phyloP scores from a whole-genome alignment of 2,329 filamentous ascomycete species.

The Paramyrothecium sp. region DNA sequence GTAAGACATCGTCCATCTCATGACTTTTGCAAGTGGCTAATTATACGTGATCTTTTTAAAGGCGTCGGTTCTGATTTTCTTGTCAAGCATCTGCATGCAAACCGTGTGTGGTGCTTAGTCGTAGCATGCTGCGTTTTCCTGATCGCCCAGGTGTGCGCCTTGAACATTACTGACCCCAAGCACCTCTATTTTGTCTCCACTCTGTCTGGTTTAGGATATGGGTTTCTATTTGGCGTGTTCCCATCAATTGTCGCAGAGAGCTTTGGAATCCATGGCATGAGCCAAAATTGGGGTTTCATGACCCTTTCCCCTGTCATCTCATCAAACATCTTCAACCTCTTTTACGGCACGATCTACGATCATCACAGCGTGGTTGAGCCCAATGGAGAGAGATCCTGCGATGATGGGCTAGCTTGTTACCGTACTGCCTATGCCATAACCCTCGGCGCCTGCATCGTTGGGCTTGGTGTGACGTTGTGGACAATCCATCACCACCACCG shows the following conservation, averaged over 20 bases:
- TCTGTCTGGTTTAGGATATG: constrained; percentile 85
- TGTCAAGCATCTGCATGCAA: constrained; percentile 75
- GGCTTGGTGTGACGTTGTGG: constrained; percentile 68
- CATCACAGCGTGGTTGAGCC: constrained; percentile 68
- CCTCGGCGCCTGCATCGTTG: constrained; percentile 66
- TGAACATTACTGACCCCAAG: constrained; percentile 74
- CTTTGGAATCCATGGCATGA: constrained; percentile 86
- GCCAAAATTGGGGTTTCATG: constrained; percentile 96
- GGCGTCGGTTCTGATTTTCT: constrained; percentile 90
- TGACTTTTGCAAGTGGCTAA: not conserved
- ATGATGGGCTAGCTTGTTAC: constrained; percentile 79
- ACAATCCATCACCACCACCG: constrained; percentile 61
- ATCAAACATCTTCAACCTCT: constrained; percentile 88
- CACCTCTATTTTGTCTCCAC: constrained; percentile 75
- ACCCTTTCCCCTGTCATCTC: constrained; percentile 84
- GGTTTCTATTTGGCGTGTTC: constrained; percentile 90
- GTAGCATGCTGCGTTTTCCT: constrained; percentile 76
- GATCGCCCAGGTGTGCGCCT: constrained; percentile 72
- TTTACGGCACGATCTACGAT: constrained; percentile 86
- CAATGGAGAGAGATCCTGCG: constrained; percentile 71
- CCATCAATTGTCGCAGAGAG: constrained; percentile 86
- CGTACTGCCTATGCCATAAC: constrained; percentile 78
- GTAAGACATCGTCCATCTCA: constrained; percentile 39
- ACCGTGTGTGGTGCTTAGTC: constrained; percentile 88
- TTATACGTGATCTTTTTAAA: constrained; percentile 24